Base-by-base conservation (phyloP, 2,329 filamentous ascomycete species). In the Ophiocordyceps unilateralis region DNA sequence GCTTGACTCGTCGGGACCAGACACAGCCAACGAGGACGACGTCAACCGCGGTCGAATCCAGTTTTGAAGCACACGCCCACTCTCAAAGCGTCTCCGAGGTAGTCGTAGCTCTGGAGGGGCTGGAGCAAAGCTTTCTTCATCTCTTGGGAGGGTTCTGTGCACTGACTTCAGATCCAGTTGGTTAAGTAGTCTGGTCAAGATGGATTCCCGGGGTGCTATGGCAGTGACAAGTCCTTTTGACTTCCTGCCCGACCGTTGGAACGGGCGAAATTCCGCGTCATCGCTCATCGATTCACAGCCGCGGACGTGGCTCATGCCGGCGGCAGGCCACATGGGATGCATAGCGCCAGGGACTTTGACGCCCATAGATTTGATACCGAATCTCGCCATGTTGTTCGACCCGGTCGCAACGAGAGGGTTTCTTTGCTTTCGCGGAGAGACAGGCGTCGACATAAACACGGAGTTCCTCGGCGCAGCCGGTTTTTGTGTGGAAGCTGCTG, bases 311-410 rank as follows among this genome's bases (percentile, higher is more conserved):
- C 68, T 61, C 55, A 75, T 76, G 7, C 67, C 80, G 48, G 69
- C 68, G 41, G 74, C 70, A 32, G 84, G 84, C 80, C 83, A 91
- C n/a, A 75, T 66, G 4, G 83, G 73, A 43, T 83, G 68, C 47
- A 67, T 64, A 9, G 78, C 68, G 2, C 81, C 83, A 0, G 78
- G 75, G n/a, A 81, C 67, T 51, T 75, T 84, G 5, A 75, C 53
- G 0, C 63, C 65, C 3, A 57, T 51, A 5, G 64, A 63, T 43
- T 60, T 68, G 22, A 58, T 52, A 3, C 70, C 67, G 46, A 72
- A 68, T 12, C 63, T 59, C 0, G 66, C 61, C 15, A 61, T 36
- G 14, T 39, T 44, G 8, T 43, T 41, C 12, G 44, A 45, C 19
- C 58, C 60, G 14, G 52, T 57, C 4, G 58, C 46, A 0, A 51